phyloP scores from a whole-genome alignment of 2,329 filamentous ascomycete genomes.

The Aspergillus costaricaensis region DNA sequence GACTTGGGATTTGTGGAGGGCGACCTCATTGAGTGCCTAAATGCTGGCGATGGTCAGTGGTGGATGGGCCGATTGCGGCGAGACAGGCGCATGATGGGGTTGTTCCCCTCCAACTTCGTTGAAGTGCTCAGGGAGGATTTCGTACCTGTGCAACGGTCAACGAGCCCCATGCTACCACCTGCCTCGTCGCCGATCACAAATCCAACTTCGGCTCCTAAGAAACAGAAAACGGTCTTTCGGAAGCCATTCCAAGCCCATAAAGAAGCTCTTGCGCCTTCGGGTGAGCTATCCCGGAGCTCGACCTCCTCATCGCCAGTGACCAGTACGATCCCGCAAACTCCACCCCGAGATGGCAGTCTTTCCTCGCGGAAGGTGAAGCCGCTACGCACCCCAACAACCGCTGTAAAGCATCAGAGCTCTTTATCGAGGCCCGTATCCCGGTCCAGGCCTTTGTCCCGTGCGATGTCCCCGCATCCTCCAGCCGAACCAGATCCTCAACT shows the following conservation, averaged over 20 bases:
- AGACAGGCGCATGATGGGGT: conserved; percentile 84
- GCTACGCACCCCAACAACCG: conserved; percentile 41
- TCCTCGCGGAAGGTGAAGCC: conserved; percentile 30
- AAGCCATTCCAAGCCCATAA: conserved; percentile 68
- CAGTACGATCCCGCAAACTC: conserved; percentile 38
- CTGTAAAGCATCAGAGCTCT: conserved; percentile 41
- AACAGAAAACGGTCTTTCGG: conserved; percentile 60
- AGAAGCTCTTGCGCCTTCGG: conserved; percentile 46
- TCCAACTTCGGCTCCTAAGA: conserved; percentile 56
- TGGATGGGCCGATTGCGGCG: conserved; percentile 92
- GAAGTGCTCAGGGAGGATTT: conserved; percentile 83
- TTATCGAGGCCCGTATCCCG: conserved; percentile 37
- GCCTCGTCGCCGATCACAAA: conserved; percentile 49
- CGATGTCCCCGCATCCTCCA: conserved; percentile 28
- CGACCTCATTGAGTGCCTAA: conserved; percentile 95
- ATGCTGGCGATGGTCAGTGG: conserved; percentile 96
- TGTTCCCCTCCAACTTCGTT: conserved; percentile 98
- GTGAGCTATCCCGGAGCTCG: conserved; percentile 33
- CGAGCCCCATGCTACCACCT: conserved; percentile 56
- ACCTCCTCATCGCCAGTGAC: conserved; percentile 39
- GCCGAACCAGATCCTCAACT: conserved; percentile 17
- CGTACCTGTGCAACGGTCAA: conserved; percentile 61
- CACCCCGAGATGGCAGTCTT: conserved; percentile 38
- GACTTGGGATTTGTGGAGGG: conserved; percentile 97
- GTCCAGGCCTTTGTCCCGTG: conserved; percentile 33